Evolutionary conservation across 225 moss, liverwort and hornwort genomes (phyloP), one percentile per base, ranked within the genome.

Genomic region (Sphagnum tenellum): DNA sequence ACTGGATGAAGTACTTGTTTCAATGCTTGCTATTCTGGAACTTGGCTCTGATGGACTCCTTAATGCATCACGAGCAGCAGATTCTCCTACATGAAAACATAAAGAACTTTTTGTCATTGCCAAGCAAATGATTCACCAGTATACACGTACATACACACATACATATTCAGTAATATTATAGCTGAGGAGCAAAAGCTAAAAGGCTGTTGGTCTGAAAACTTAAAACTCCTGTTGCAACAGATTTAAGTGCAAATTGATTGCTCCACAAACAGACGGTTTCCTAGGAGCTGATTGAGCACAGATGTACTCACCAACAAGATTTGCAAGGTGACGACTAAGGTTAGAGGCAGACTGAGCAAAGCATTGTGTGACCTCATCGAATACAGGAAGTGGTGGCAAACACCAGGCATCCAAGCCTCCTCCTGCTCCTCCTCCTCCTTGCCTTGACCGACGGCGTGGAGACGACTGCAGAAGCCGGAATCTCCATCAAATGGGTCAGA

Each of bases 341-440:
- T 79, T 83, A 45, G 95, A 84, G 62, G 86, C 91, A 60, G 84
- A 91, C 67, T 89, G 86, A 63, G 88, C 84, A 64, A 94, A 69
- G 75, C 75, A 85, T 49, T 75, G 63, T 44, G 91, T 88, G 59
- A 84, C 89, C 66, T 84, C 89, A 65, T 81, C 89, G 57, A 95
- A 78, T 64, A 73, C 84, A 67, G 86, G 86, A 58, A 95, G 68
- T 48, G 72, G 75, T 67, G 75, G 77, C 60, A 84, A 66, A 47
- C 75, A 69, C 80, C 80, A 81, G 60, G 67, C 12, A 57, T 81
- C 80, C 4, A 66, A 80, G 59, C 67, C 67, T 73, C 68, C 72
- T 29, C 82, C 74, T 66, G 60, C 67, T 52, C 29, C 29, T 29
- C 29, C 29, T 29, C 29, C 29, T 29, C 29, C 29, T 29, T 29